Evolutionary conservation across 495 filamentous ascomycete species (phyloP).

Genomic region (Penicillium turbatum): DNA sequence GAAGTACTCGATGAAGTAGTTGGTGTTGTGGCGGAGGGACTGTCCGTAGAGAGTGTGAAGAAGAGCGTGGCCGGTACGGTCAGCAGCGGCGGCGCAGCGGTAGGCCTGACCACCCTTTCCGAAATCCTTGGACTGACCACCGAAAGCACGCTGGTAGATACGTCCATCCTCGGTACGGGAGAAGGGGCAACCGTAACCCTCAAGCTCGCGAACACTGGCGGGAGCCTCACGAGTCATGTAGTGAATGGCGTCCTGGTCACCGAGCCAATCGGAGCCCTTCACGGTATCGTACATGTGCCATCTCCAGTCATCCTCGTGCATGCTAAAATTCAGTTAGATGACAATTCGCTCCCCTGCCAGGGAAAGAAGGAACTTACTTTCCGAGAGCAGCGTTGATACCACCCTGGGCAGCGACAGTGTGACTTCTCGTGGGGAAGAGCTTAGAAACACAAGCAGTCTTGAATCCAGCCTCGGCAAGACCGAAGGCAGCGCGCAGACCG

Average conservation of each 20-base stretch:
- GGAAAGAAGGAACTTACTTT: slow-evolving; percentile 51
- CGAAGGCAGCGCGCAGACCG: slow-evolving; percentile 91
- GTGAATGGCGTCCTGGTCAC: slow-evolving; percentile 98
- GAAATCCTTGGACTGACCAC: slow-evolving; percentile 91
- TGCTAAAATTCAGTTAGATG: slow-evolving; percentile 41
- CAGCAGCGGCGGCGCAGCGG: slow-evolving; percentile 90
- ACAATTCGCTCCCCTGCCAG: neutral
- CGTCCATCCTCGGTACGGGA: slow-evolving; percentile 94
- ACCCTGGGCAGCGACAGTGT: slow-evolving; percentile 79
- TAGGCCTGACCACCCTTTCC: slow-evolving; percentile 97
- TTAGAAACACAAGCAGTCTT: slow-evolving; percentile 98
- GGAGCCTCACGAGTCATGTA: slow-evolving; percentile 98
- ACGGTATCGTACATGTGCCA: slow-evolving; percentile 99
- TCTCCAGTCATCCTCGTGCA: slow-evolving; percentile 92
- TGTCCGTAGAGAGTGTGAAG: slow-evolving; percentile 98
- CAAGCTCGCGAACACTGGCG: slow-evolving; percentile 84
- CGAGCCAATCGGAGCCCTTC: slow-evolving; percentile 97
- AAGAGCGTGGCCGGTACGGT: slow-evolving; percentile 92
- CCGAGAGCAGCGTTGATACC: slow-evolving; percentile 96
- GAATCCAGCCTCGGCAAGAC: slow-evolving; percentile 94
- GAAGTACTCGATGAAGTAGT: slow-evolving; percentile 99
- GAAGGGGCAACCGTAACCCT: slow-evolving; percentile 97
- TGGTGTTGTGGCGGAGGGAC: slow-evolving; percentile 93
- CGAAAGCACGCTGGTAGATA: slow-evolving; percentile 98
- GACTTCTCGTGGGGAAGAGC: slow-evolving; percentile 91